Evolutionary conservation across 1,139 yeast genomes (phyloP).

Genomic region (Wickerhamomyces sp.): DNA sequence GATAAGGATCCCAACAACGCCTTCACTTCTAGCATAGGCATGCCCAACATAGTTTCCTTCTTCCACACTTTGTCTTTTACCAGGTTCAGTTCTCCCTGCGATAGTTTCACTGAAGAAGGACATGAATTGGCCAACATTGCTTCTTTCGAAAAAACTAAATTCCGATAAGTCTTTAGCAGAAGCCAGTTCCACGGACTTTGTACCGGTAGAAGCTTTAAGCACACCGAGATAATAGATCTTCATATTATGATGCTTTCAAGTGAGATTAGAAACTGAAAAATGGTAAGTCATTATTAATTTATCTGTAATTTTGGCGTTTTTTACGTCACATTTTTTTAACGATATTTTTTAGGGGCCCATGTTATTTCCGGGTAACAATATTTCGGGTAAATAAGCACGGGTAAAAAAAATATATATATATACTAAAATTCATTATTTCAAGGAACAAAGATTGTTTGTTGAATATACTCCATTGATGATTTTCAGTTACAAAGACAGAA

Average conservation of each 20-base stretch:
- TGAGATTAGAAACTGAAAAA: not conserved
- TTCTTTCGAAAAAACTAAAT: conserved; percentile 84
- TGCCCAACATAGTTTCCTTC: conserved; percentile 84
- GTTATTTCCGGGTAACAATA: not conserved
- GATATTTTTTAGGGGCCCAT: too few species aligned
- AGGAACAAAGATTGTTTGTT: too few species aligned
- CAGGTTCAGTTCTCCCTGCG: conserved; percentile 79
- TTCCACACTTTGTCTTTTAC: conserved; percentile 92
- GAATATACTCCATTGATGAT: too few species aligned
- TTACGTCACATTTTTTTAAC: too few species aligned
- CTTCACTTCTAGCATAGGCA: conserved; percentile 86
- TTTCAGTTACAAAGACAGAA: too few species aligned
- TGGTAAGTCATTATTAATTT: too few species aligned
- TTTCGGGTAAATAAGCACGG: not conserved
- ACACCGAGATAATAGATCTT: conserved; percentile 89
- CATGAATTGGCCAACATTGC: conserved; percentile 82
- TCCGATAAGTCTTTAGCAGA: conserved; percentile 79
- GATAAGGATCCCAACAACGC: conserved; percentile 88
- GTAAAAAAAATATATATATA: too few species aligned
- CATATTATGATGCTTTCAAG: conserved; percentile 40
- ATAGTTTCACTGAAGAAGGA: conserved; percentile 90
- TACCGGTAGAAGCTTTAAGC: conserved; percentile 53
- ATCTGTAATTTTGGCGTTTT: too few species aligned
- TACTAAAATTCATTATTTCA: too few species aligned
- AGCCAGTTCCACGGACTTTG: conserved; percentile 69